Evolutionary conservation across 2,329 filamentous ascomycete species (phyloP).

Genomic region (Aspergillus ustus): DNA sequence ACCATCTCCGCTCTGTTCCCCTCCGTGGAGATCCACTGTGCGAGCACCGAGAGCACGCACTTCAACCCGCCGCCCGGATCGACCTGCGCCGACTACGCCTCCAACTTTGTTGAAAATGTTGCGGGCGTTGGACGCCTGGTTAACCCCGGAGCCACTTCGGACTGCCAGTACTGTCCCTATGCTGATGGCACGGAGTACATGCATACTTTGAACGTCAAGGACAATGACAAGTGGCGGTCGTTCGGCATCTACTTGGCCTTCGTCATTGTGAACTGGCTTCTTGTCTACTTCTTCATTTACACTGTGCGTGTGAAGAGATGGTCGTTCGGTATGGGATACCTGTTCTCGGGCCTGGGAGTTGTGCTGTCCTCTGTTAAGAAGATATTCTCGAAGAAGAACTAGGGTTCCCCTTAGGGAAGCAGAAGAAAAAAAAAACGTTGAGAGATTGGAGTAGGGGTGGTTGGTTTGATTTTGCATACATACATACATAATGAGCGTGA

Average conservation of each 20-base stretch:
- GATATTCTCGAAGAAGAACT: not conserved
- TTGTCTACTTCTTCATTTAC: slow-evolving; percentile 80
- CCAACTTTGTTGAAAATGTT: slow-evolving; percentile 57
- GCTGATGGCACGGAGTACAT: slow-evolving; percentile 70
- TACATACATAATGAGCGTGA: not conserved
- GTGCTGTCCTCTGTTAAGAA: slow-evolving; percentile 13
- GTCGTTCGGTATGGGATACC: slow-evolving; percentile 68
- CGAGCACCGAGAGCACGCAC: slow-evolving; percentile 61
- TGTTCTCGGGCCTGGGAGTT: slow-evolving; percentile 56
- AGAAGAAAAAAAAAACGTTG: not conserved
- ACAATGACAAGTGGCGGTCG: slow-evolving; percentile 69
- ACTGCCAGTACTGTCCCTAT: slow-evolving; percentile 75
- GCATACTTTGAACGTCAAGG: slow-evolving; percentile 58
- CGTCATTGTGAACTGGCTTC: slow-evolving; percentile 69
- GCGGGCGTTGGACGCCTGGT: slow-evolving; percentile 65
- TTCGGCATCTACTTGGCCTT: slow-evolving; percentile 77
- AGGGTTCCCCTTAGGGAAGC: not conserved
- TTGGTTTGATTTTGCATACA: not conserved
- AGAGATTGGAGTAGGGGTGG: not conserved
- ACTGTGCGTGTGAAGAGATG: slow-evolving; percentile 71
- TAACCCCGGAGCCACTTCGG: slow-evolving; percentile 60
- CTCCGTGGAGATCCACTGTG: slow-evolving; percentile 56
- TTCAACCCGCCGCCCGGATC: slow-evolving; percentile 69
- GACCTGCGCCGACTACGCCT: slow-evolving; percentile 69
- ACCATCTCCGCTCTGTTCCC: slow-evolving; percentile 68